Conservation (phyloP, 768 basidiomycete species). For the Hericium alpestre region DNA sequence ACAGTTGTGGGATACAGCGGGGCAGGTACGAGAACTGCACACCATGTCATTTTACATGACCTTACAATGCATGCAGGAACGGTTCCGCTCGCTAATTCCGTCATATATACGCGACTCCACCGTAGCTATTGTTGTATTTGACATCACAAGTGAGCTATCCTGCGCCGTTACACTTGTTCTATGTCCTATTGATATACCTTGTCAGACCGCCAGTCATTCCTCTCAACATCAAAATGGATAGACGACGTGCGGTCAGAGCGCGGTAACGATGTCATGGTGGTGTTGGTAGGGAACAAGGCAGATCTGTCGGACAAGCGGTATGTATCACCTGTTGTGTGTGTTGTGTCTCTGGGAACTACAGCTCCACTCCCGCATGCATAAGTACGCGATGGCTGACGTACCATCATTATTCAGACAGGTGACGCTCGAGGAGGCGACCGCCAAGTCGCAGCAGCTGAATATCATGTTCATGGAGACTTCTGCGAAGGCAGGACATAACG, state of each 20-base stretch:
- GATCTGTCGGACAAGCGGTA: constrained; percentile 98
- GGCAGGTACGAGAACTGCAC: constrained; percentile 47
- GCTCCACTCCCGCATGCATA: background rate
- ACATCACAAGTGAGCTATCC: constrained; percentile 80
- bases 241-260: constrained; percentile 97
- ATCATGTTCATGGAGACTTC: constrained; percentile 99
- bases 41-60: background rate
- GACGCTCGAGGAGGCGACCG: constrained; percentile 94
- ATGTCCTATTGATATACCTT: background rate
- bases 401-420: constrained; percentile 63
- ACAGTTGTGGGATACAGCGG: constrained; percentile 98
- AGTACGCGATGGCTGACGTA: constrained; percentile 1
- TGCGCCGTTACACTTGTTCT: background rate
- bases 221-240: constrained; percentile 98
- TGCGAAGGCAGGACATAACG: constrained; percentile 98
- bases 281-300: constrained; percentile 97
- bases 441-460: constrained; percentile 78
- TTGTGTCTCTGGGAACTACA: background rate
- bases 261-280: constrained; percentile 96
- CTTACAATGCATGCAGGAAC: constrained; percentile 48
- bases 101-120: constrained; percentile 98
- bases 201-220: constrained; percentile 93
- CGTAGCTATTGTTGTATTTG: constrained; percentile 97
- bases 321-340: constrained; percentile 16
- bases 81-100: constrained; percentile 94